These are phyloP conservation scores for Acer saccharum DNA, from an alignment of 345 rosid species.

Conservation along the genomic window DNA sequence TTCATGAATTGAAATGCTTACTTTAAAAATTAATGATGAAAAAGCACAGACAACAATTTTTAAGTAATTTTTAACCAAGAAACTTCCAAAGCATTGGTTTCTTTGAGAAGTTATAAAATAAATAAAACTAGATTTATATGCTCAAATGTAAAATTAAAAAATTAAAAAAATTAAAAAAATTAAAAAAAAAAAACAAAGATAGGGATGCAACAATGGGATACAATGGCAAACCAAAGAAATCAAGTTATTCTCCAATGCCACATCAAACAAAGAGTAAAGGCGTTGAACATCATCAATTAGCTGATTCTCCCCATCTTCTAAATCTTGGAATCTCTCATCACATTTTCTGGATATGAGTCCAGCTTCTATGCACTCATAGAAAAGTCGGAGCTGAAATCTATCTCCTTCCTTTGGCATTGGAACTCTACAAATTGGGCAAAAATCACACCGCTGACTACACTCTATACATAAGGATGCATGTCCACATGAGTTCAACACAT, in stretches of 20 bases:
- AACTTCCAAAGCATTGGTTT: not conserved
- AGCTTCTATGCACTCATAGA: slow-evolving; percentile 75
- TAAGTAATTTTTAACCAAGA: not conserved
- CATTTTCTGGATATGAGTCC: slow-evolving; percentile 63
- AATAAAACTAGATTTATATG: not conserved
- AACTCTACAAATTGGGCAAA: slow-evolving; percentile 86
- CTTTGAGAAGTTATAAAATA: not conserved
- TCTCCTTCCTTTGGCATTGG: slow-evolving; percentile 47
- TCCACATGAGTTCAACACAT: slow-evolving; percentile 71
- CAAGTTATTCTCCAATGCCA: slow-evolving; percentile 84
- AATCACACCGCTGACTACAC: slow-evolving; percentile 79
- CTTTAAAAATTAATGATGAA: slow-evolving; percentile 8
- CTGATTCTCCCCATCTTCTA: slow-evolving; percentile 58
- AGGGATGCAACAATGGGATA: slow-evolving; percentile 51
- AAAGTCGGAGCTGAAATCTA: slow-evolving; percentile 67
- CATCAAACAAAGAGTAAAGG: slow-evolving; percentile 85
- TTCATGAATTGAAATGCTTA: not conserved
- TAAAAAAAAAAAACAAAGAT: not conserved
- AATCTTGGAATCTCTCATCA: slow-evolving; percentile 63
- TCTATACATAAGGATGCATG: slow-evolving; percentile 92
- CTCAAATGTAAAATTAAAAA: not conserved
- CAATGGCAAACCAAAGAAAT: slow-evolving; percentile 88
- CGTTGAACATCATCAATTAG: slow-evolving; percentile 74
- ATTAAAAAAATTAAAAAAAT: too few relatives aligned
- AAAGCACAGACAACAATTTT: not conserved